Evolutionary conservation across 441 rosid species (phyloP), one percentile per base, ranked within the genome.

Genomic region (Geranium incanum): DNA sequence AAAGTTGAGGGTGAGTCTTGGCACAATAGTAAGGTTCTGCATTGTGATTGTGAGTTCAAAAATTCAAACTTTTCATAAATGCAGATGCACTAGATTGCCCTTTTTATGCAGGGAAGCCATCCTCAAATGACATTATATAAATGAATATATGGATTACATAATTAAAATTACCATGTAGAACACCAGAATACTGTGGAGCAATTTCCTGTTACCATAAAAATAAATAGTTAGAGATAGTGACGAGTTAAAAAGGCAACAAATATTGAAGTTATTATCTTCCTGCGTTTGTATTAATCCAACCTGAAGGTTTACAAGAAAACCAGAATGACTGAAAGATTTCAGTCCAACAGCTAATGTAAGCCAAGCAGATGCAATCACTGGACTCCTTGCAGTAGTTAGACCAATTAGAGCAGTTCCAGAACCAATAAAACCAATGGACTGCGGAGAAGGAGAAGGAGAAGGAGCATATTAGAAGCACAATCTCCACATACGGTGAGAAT

Each of bases 291-390:
- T 38, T 48, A 33, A 41, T 70, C 81, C 66, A 71, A 92, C 98
- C 98, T 90, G 99, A 78, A 94, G 84, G 77, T 92, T 94, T 71
- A 94, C 95, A 72, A 92, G 93, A 83, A 94, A 94, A 60, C 99
- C 99, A 15, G 92, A 83, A 79, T 92, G 99, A 82, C 98, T 89
- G 82, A 91, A 94, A 68, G 97, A 85, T 84, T 94, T 94, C 55
- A 92, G 81, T 60, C 94, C 97, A 76, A 90, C 90, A 16, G 97
- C 97, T 78, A 92, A 69, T 62, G 97, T 87, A 68, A 94, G 92
- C 99, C 99, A 92, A 69, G 95, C 92, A 77, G 97, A 94, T 67
- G 97, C 97, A 67, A 81, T 16, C 64, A 81, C 71, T 71, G 97
- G 95, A 64, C 73, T 82, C 75, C 82, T 90, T 72, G 99, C 92